Conservation (phyloP, 2,329 filamentous ascomycete species). For the Exophiala xenobiotica region DNA sequence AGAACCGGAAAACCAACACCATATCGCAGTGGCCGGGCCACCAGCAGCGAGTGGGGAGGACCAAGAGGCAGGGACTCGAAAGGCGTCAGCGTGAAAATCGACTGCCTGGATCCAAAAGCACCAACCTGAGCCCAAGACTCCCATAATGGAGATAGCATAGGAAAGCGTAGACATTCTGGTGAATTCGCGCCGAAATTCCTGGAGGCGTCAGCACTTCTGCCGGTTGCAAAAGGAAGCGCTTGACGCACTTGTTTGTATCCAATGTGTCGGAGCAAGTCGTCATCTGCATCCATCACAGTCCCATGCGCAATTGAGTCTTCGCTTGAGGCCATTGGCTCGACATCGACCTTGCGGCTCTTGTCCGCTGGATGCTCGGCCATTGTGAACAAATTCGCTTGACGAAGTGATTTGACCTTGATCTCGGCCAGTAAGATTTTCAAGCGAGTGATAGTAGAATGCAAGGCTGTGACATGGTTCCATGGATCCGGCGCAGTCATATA, state of each 20-base stretch:
- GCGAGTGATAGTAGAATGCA: too few species aligned
- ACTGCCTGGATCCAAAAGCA: neutral
- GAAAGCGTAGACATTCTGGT: neutral
- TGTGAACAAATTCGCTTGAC: too few species aligned
- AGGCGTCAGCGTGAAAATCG: neutral
- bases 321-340: too few species aligned
- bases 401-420: too few species aligned
- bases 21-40: constrained; percentile 63
- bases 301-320: neutral
- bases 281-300: neutral
- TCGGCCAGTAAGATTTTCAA: too few species aligned
- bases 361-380: neutral
- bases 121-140: neutral
- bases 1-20: constrained; percentile 65
- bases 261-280: neutral
- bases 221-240: too few species aligned
- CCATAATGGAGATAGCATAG: neutral
- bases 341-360: too few species aligned
- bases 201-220: too few species aligned
- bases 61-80: neutral
- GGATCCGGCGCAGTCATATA: too few species aligned
- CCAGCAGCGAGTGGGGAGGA: constrained; percentile 48
- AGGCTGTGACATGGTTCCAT: too few species aligned
- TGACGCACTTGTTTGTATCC: too few species aligned
- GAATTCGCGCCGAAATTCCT: neutral